Evolutionary conservation across 1,139 yeast species (phyloP).

Genomic region (Hansenula sp.): DNA sequence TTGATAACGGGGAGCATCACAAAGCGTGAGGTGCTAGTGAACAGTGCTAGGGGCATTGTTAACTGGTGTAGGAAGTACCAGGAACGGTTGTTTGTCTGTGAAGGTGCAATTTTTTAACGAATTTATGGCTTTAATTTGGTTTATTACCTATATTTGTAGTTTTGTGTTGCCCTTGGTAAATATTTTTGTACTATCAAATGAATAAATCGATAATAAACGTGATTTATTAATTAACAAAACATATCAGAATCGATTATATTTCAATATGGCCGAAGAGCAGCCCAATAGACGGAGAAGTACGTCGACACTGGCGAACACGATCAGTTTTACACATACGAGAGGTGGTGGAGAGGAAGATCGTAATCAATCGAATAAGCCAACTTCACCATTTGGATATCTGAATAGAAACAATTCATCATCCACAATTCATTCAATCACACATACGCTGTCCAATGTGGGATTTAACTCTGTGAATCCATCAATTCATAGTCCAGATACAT

Average conservation of each 20-base stretch:
- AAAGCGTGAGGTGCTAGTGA: slow-evolving; percentile 42
- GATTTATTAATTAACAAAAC: too few relatives aligned
- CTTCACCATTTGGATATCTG: slow-evolving; percentile 6
- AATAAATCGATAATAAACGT: neutral
- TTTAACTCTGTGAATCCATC: slow-evolving; percentile 14
- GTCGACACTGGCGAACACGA: slow-evolving; percentile 20
- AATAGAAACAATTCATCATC: slow-evolving; percentile 17
- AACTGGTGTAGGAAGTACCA: slow-evolving; percentile 57
- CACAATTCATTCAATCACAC: slow-evolving; percentile 19
- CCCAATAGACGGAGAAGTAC: slow-evolving; percentile 16
- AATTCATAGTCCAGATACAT: slow-evolving; percentile 1
- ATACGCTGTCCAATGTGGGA: slow-evolving; percentile 22
- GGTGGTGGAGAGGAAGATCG: slow-evolving; percentile 1
- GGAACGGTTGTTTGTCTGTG: slow-evolving; percentile 52
- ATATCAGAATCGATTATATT: too few relatives aligned
- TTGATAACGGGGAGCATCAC: slow-evolving; percentile 46
- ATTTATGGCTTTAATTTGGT: neutral
- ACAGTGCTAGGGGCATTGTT: slow-evolving; percentile 47
- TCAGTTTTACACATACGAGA: slow-evolving; percentile 21
- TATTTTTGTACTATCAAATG: neutral
- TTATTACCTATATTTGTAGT: neutral
- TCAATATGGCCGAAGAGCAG: neutral
- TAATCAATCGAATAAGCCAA: slow-evolving; percentile 1
- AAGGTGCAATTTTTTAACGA: slow-evolving; percentile 50
- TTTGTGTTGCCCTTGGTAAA: neutral